Evolutionary conservation across 148 eudicot genomes (phyloP).

Genomic region (Camellia granthamiana): DNA sequence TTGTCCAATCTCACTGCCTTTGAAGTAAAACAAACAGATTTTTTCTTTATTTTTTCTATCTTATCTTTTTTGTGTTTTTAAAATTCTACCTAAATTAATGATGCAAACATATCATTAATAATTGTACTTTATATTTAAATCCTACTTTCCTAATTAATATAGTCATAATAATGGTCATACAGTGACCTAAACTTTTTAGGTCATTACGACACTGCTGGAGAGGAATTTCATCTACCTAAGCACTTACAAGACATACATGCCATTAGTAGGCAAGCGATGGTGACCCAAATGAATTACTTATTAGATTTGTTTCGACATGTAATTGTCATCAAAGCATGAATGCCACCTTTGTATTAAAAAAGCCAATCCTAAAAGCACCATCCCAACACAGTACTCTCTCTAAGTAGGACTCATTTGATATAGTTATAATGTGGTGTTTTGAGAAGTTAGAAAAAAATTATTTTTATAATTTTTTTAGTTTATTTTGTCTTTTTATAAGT

Average conservation of each 20-base stretch:
- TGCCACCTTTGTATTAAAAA: constrained; percentile 5
- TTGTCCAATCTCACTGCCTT: no score
- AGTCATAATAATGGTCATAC: not conserved
- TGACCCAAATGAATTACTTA: not conserved
- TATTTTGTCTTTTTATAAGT: no score
- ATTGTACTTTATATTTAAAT: not conserved
- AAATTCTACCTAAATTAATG: no score
- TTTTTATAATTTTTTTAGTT: no score
- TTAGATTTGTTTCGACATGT: not conserved
- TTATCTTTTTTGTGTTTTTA: no score
- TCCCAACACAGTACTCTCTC: not conserved
- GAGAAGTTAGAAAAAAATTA: no score
- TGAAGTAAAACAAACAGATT: no score
- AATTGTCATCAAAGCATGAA: constrained; percentile 10
- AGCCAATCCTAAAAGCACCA: not conserved
- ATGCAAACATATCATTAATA: no score
- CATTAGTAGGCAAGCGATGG: not conserved
- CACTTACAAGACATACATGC: not conserved
- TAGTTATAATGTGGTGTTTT: no score
- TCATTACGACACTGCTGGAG: not conserved
- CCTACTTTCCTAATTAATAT: not conserved
- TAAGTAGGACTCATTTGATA: no score
- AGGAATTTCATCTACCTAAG: constrained; percentile 3
- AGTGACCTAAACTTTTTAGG: constrained; percentile 6
- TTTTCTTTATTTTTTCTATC: no score